These are phyloP conservation scores for Cladosporium cucumerinum DNA, from an alignment of 2,329 filamentous ascomycete genomes.

Conservation along the genomic window DNA sequence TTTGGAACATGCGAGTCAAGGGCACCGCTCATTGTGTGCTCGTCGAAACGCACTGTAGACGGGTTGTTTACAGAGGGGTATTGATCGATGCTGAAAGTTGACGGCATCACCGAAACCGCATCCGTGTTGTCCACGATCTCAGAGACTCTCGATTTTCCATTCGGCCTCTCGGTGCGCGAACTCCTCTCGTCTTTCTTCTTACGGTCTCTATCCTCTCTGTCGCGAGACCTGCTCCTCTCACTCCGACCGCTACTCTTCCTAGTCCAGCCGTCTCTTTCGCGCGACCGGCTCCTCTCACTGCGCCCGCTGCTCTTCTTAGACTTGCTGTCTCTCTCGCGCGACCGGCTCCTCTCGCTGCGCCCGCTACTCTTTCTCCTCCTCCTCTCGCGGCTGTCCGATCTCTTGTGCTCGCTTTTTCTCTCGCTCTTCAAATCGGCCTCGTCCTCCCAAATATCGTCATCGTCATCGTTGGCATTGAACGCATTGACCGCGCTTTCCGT, in stretches of 20 bases:
- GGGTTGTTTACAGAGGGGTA: slow-evolving; percentile 31
- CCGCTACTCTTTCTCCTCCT: slow-evolving; percentile 22
- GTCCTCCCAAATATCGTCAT: slow-evolving; percentile 34
- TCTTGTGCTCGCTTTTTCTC: slow-evolving; percentile 23
- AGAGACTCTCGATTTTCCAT: slow-evolving; percentile 18
- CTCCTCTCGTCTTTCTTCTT: slow-evolving; percentile 19
- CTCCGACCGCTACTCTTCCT: slow-evolving; percentile 31
- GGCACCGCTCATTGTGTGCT: slow-evolving; percentile 31
- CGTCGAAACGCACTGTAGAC: slow-evolving; percentile 10
- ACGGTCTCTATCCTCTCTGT: slow-evolving; percentile 22
- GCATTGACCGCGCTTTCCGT: slow-evolving; percentile 35
- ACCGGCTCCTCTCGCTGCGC: slow-evolving; percentile 26
- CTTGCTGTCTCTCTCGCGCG: slow-evolving; percentile 22
- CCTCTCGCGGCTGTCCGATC: slow-evolving; percentile 10
- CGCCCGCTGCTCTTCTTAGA: slow-evolving; percentile 21
- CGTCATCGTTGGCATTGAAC: slow-evolving; percentile 31
- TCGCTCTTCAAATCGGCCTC: slow-evolving; percentile 30
- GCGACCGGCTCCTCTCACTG: slow-evolving; percentile 14
- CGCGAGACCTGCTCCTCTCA: slow-evolving; percentile 28
- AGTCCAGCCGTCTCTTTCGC: slow-evolving; percentile 16
- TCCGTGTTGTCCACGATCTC: slow-evolving; percentile 15
- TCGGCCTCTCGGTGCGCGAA: slow-evolving; percentile 20
- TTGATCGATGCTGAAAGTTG: slow-evolving; percentile 31
- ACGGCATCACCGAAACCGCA: slow-evolving; percentile 26
- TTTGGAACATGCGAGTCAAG: slow-evolving; percentile 30